Conservation (phyloP, 176 grass and related monocot species). For the Aegilops tauschii region DNA sequence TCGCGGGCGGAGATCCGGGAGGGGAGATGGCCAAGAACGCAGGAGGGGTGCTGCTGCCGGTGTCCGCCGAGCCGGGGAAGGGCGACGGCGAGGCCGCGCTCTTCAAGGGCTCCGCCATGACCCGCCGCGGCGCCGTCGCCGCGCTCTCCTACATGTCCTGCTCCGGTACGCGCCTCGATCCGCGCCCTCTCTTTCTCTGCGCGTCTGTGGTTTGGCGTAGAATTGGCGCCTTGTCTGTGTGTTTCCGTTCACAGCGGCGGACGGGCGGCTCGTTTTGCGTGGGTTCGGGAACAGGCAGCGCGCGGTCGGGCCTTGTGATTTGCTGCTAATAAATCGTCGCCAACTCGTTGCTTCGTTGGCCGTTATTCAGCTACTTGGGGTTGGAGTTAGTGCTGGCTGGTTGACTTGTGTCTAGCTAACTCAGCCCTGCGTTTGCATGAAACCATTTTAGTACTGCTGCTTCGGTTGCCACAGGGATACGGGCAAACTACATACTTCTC, state of each 20-base stretch:
- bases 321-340: not conserved
- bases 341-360: not conserved
- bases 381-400: slow-evolving; percentile 13
- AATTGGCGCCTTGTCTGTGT: not conserved
- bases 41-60: slow-evolving; percentile 26
- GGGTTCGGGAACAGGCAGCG: not conserved
- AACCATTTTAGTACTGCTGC: not conserved
- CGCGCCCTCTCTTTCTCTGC: not conserved
- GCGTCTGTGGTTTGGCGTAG: too few relatives aligned
- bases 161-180: slow-evolving; percentile 57
- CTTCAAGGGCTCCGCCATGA: slow-evolving; percentile 89
- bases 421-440: not conserved
- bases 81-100: slow-evolving; percentile 49
- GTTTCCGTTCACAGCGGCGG: not conserved
- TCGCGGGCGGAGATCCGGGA: slow-evolving; percentile 32
- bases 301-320: not conserved
- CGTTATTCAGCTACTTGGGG: not conserved
- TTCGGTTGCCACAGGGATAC: not conserved
- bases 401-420: slow-evolving; percentile 16
- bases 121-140: slow-evolving; percentile 62
- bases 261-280: not conserved
- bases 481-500: not conserved
- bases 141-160: slow-evolving; percentile 97
- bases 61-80: slow-evolving; percentile 33
- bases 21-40: slow-evolving; percentile 38